These are phyloP conservation scores for Podaxis sp. DNA, from an alignment of 768 basidiomycete species.

Conservation along the genomic window DNA sequence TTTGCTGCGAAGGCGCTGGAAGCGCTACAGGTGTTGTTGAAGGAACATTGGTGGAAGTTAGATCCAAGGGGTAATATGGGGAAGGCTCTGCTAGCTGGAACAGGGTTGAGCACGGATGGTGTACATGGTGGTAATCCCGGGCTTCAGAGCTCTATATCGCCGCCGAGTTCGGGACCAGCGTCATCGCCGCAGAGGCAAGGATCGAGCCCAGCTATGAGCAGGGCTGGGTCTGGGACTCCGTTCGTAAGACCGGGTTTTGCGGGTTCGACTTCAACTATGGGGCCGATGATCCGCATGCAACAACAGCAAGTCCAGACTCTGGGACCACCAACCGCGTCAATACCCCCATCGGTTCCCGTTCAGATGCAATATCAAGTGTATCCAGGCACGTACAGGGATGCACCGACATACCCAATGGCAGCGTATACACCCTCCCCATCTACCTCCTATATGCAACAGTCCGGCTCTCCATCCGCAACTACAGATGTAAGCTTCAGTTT, in stretches of 20 bases:
- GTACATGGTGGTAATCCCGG: not conserved
- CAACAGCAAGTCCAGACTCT: not conserved
- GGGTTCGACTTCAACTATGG: not conserved
- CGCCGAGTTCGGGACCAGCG: not conserved
- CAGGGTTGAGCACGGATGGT: not conserved
- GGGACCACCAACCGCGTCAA: not conserved
- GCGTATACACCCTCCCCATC: not conserved
- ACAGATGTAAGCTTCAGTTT: not conserved
- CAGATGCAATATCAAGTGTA: not conserved
- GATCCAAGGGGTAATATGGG: not conserved
- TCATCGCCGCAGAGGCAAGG: not conserved
- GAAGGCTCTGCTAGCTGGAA: not conserved
- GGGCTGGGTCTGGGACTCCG: not conserved
- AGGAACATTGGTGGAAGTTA: slow-evolving; percentile 17
- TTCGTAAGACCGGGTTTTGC: not conserved
- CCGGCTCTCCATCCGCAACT: not conserved
- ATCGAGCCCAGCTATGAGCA: not conserved
- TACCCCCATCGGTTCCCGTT: not conserved
- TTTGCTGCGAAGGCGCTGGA: slow-evolving; percentile 9
- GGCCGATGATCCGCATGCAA: not conserved
- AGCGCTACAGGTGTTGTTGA: not conserved
- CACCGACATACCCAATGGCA: not conserved
- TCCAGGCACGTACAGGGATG: not conserved
- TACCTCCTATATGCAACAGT: not conserved
- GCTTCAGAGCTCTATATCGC: not conserved